phyloP scores from a whole-genome alignment of 148 eudicot genomes.

The Limonium bicolor region DNA sequence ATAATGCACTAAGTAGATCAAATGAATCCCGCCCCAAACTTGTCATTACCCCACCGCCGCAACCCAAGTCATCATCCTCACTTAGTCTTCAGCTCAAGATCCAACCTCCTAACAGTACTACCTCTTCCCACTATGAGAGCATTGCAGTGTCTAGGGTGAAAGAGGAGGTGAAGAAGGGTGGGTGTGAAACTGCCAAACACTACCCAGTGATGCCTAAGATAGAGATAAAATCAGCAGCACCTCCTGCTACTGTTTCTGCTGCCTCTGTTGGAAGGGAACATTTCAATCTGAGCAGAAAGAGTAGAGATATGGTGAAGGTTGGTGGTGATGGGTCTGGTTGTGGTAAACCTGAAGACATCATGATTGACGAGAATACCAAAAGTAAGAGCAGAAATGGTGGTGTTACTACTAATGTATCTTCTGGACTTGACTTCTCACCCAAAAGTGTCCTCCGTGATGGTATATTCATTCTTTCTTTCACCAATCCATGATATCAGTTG shows the following conservation, averaged over 20 bases:
- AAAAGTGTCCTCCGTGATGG: conserved; percentile 30
- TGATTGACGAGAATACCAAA: conserved; percentile 4
- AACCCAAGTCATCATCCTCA: too few relatives aligned
- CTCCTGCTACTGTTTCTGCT: too few relatives aligned
- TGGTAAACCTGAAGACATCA: not conserved
- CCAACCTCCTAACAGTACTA: conserved; percentile 2
- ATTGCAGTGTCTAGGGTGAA: too few relatives aligned
- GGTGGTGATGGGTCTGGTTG: not conserved
- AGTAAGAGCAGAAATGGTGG: not conserved
- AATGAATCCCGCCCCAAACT: not conserved
- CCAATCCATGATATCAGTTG: too few relatives aligned
- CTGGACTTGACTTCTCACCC: conserved; percentile 23
- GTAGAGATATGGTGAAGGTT: not conserved
- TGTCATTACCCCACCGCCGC: too few relatives aligned
- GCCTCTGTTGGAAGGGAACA: too few relatives aligned
- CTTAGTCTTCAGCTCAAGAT: conserved; percentile 6
- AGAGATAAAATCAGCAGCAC: too few relatives aligned
- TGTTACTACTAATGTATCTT: conserved; percentile 6
- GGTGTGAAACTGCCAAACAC: too few relatives aligned
- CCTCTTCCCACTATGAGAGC: not conserved
- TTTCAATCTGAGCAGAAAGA: conserved; percentile 2
- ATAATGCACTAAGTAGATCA: not conserved
- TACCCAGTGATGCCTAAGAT: too few relatives aligned
- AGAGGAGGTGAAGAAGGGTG: too few relatives aligned
- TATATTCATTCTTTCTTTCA: not conserved